Base-by-base conservation (phyloP, 768 basidiomycete genomes). In the Termitomyces sp. region DNA sequence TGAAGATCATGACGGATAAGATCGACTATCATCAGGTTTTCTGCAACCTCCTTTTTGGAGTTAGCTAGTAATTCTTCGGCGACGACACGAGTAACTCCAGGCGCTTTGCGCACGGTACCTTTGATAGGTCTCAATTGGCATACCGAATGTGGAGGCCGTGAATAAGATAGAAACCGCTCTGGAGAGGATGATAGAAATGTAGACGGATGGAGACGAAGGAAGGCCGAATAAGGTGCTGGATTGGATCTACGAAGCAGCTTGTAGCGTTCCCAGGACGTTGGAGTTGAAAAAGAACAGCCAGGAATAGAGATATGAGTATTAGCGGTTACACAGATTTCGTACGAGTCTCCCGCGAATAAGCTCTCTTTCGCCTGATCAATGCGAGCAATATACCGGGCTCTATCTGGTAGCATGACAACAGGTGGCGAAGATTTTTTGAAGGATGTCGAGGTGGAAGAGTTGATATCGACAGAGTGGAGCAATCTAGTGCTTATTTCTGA, bases 11-110 rank as follows among this genome's bases (percentile, higher is more conserved):
- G 91, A 35, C 94, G 84, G 65, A 96, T 96, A 49, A 98, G 83
- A 69, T 98, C 95, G 26, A 97, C 95, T 61, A 98, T 97, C 95
- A 98, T 98, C 57, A 98, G 72, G 68, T 98, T 98, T 75, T 98
- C 95, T 0, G 94, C 95, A 2, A 95, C 85, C 70, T 98, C 95
- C 69, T 98, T 98, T 44, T 74, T 76, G 69, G 81, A 88, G 6
- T 87, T 86, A 14, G 75, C 76, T 57, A 89, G 71, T 14, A 79
- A 69, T 70, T 85, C 64, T 64, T 88, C 85, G n/a, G 87, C 87
- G 49, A 83, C 80, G 55, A 79, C 82, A 28, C 83, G 83, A 18
- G 80, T 86, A 57, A 87, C 77, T 8, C 76, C 77, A 7, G 86
- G 83, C 3, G 75, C 82, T 70, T 90, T 92, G 45, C 85, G 83